Evolutionary conservation across 1,284 basidiomycete species (phyloP).

Genomic region (Rhodotorula sp.): DNA sequence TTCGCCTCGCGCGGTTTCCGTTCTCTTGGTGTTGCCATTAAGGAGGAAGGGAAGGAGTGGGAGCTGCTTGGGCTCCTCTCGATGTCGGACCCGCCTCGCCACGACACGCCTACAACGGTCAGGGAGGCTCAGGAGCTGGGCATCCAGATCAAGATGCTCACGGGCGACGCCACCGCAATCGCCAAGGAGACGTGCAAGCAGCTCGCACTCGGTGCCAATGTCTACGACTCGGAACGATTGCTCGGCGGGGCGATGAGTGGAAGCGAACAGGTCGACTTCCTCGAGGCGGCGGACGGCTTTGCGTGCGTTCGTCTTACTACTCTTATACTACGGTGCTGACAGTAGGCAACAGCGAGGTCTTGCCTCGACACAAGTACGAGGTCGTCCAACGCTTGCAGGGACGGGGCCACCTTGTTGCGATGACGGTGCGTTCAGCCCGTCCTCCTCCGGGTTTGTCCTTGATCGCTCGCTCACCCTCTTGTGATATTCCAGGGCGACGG

Average conservation of each 20-base stretch:
- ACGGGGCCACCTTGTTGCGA: not conserved
- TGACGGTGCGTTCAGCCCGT: not conserved
- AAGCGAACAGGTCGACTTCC: conserved; percentile 57
- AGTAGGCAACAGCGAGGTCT: conserved; percentile 56
- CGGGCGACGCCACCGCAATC: conserved; percentile 60
- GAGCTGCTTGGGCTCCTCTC: conserved; percentile 13
- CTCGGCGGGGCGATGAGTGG: conserved; percentile 59
- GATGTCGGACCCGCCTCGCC: conserved; percentile 58
- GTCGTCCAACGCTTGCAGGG: conserved; percentile 51
- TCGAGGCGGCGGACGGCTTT: conserved; percentile 58
- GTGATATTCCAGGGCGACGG: no score
- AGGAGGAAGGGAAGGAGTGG: conserved; percentile 52
- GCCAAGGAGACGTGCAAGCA: conserved; percentile 60
- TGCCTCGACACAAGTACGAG: conserved; percentile 58
- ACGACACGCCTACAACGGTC: conserved; percentile 58
- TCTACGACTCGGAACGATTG: conserved; percentile 59
- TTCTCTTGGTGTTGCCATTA: conserved; percentile 58
- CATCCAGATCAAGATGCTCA: conserved; percentile 60
- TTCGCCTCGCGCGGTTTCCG: conserved; percentile 59
- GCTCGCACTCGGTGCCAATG: conserved; percentile 56
- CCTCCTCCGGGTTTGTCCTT: not conserved
- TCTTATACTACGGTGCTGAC: no score
- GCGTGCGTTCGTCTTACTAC: no score
- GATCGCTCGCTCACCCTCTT: not conserved
- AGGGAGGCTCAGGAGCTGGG: conserved; percentile 57